These are phyloP conservation scores for Alliaria petiolata DNA, from an alignment of 345 rosid genomes.

Conservation along the genomic window DNA sequence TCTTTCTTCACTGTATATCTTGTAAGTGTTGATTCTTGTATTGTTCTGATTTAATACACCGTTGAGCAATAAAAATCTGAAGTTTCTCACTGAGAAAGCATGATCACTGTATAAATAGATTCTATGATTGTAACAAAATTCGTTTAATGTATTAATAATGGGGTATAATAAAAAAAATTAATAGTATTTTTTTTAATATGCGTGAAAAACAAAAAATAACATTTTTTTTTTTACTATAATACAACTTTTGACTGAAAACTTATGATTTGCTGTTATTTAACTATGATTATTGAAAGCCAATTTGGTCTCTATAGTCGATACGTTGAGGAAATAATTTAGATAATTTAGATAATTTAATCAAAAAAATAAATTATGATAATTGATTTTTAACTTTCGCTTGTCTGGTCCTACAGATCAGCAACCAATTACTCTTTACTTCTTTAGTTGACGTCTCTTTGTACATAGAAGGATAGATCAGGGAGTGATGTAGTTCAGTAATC, in stretches of 20 bases:
- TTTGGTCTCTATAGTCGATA: neutral
- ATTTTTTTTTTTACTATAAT: too few relatives aligned
- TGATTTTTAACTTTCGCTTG: neutral
- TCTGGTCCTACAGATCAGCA: conserved; percentile 20
- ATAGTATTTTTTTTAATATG: too few relatives aligned
- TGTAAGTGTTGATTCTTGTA: conserved; percentile 17
- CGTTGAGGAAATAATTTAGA: neutral
- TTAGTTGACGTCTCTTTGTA: conserved; percentile 8
- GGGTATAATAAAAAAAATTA: too few relatives aligned
- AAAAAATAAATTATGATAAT: neutral
- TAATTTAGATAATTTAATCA: too few relatives aligned
- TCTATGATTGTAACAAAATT: too few relatives aligned
- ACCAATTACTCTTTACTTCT: neutral
- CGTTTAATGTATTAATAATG: too few relatives aligned
- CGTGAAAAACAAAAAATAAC: too few relatives aligned
- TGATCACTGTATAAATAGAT: neutral
- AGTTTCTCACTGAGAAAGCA: neutral
- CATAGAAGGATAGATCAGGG: neutral
- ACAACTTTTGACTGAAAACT: too few relatives aligned
- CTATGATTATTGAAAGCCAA: neutral
- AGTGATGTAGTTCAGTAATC: neutral
- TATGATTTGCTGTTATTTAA: neutral
- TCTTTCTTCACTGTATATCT: neutral
- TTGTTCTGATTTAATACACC: neutral
- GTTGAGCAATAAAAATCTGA: neutral